Base-by-base conservation (phyloP, 2,329 filamentous ascomycete genomes). In the Ceratocystis papillata region DNA sequence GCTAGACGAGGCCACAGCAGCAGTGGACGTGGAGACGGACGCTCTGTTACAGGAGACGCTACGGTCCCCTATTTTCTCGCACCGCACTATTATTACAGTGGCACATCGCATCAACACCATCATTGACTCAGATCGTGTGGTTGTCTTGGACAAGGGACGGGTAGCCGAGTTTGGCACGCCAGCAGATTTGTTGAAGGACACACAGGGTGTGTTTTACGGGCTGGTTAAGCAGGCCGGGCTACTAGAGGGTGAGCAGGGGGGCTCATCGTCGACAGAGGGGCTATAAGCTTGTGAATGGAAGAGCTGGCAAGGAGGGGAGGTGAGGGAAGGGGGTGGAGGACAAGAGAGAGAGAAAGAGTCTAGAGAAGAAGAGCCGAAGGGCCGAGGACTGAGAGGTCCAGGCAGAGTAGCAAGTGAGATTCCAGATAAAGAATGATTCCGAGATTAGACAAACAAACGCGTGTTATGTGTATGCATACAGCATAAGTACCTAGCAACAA, bases 21-120 rank as follows among this genome's bases (percentile, higher is more conserved):
- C 81, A 28, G 83, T 87, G 10, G 84, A 88, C 73, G 79, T 87
- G 53, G 81, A 87, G 76, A 88, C 85, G 28, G 85, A 88, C 72
- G 83, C 83, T 65, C 78, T 87, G 77, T 77, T 88, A 65, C 85
- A 88, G 76, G 76, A 77, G 61, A 87, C 85, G 30, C 77, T 87
- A 65, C 81, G 85, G 44, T 82, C 82, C 45, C 81, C 83, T 25
- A 75, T 87, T 17, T 99, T 99, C 78, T 82, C 87, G 69, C 90
- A 96, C 76, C 86, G 90, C 65, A 99, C 94, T 46, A 97, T 99
- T 76, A 96, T 99, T 76, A 99, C 94, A 0, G 96, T 99, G 72
- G 94, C 94, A 30, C 94, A 99, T 78, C 87, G 94, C 65, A 96
- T 99, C 79, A 97, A 97, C 78, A 99, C 94, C 10, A 97, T 99